A percentile compares a stretch with the other conserved stretches of the same genome.
These are phyloP conservation scores for Aspergillus viridinutans DNA, from an alignment of 2,329 filamentous ascomycete species.

Conservation along the genomic window DNA sequence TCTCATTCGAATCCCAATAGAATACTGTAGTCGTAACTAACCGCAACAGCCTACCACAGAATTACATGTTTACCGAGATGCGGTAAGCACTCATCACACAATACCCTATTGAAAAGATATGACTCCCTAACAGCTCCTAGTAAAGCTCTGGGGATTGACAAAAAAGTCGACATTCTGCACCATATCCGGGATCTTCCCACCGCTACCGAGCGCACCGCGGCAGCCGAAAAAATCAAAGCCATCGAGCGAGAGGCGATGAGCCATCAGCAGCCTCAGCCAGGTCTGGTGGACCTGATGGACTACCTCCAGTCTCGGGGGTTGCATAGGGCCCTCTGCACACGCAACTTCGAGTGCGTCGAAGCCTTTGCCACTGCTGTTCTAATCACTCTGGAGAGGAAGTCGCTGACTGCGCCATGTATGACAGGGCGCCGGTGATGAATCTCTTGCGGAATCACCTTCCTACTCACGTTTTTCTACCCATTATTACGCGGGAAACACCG, in stretches of 20 bases:
- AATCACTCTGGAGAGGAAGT: neutral
- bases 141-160: conserved; percentile 65
- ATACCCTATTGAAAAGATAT: neutral
- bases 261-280: conserved; percentile 74
- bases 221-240: conserved; percentile 67
- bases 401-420: neutral
- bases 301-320: conserved; percentile 68
- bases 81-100: conserved; percentile 39
- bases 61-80: conserved; percentile 95
- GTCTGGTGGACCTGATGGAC: conserved; percentile 71
- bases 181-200: conserved; percentile 74
- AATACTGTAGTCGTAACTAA: neutral
- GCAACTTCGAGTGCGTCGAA: conserved; percentile 71
- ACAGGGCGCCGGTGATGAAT: conserved; percentile 40
- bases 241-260: conserved; percentile 82
- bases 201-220: conserved; percentile 54
- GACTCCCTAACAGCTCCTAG: conserved; percentile 14
- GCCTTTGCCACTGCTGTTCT: neutral
- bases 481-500: conserved; percentile 79
- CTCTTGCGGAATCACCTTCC: conserved; percentile 67
- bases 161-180: conserved; percentile 76
- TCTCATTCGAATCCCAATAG: neutral
- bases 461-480: conserved; percentile 64
- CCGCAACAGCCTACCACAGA: conserved; percentile 70
- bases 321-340: conserved; percentile 82